A percentile compares a stretch with the other conserved stretches of the same genome.
Conservation (phyloP, 225 moss, liverwort and hornwort species). For the Antitrichia curtipendula region DNA sequence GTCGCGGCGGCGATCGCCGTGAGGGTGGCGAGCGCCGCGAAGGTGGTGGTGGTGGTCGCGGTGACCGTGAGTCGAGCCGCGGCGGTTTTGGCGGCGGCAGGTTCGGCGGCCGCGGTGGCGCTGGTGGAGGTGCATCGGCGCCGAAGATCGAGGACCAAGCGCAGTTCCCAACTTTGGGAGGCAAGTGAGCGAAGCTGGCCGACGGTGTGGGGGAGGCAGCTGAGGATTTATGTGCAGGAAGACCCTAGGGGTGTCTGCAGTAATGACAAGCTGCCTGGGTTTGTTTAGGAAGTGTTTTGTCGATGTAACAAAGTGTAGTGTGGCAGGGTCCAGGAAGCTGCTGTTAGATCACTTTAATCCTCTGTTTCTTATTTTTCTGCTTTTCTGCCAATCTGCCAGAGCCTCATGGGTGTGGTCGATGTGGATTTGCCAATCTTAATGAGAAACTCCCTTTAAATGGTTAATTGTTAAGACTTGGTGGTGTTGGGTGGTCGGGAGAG, state of each 20-base stretch:
- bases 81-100: constrained; percentile 8
- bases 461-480: not conserved
- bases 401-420: not conserved
- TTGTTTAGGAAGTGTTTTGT: constrained; percentile 13
- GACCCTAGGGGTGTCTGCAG: not conserved
- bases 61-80: constrained; percentile 13
- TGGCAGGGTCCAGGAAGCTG: constrained; percentile 17
- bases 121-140: constrained; percentile 21
- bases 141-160: constrained; percentile 85
- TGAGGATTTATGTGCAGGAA: not conserved
- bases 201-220: not conserved
- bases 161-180: constrained; percentile 80
- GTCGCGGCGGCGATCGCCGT: constrained; percentile 32
- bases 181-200: constrained; percentile 26
- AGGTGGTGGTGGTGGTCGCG: constrained; percentile 3
- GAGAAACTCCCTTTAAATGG: not conserved
- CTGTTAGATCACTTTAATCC: not conserved
- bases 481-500: not conserved
- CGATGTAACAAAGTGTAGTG: constrained; percentile 14
- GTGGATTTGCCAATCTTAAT: constrained; percentile 3
- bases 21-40: constrained; percentile 32
- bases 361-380: not conserved
- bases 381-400: not conserved
- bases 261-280: constrained; percentile 10
- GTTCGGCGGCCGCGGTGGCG: constrained; percentile 8